Evolutionary conservation across 345 rosid species (phyloP).

Genomic region (Arabidopsis thaliana): TAIR10.1 NC_003071.7:7002501-7003000

Average conservation of each 20-base stretch:
- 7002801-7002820: conserved; percentile 75
- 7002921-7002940: neutral
- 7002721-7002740: conserved; percentile 62
- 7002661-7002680: conserved; percentile 70
- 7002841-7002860: conserved; percentile 64
- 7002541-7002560: conserved; percentile 51
- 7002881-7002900: conserved; percentile 55
- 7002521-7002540: neutral
- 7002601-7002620: conserved; percentile 60
- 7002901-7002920: neutral
- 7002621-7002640: conserved; percentile 63
- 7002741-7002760: conserved; percentile 73
- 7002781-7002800: conserved; percentile 69
- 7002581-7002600: conserved; percentile 34
- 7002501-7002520: neutral
- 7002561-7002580: conserved; percentile 42
- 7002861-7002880: conserved; percentile 68
- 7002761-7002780: conserved; percentile 63
- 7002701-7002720: conserved; percentile 66
- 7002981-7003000: conserved; percentile 68
- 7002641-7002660: conserved; percentile 64
- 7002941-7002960: no score
- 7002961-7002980: neutral
- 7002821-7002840: conserved; percentile 66
- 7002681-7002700: conserved; percentile 70